Evolutionary conservation across 257 asterid genomes (phyloP), one percentile per base, ranked within the genome.

Genomic region (Vinca minor): DNA sequence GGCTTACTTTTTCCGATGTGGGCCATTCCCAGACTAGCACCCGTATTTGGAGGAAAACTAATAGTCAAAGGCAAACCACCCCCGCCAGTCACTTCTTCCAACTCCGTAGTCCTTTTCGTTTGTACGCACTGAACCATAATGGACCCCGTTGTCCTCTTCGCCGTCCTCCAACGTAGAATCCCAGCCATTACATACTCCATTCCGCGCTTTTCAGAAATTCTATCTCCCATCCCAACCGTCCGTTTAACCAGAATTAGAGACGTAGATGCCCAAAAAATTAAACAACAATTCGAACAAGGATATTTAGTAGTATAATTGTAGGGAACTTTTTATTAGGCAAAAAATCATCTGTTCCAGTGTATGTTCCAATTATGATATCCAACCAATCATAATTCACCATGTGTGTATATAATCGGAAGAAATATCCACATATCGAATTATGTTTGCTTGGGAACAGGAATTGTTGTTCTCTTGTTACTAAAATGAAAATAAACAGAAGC

Each of bases 181-280:
- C 96, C 97, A 0, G 95, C 97, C 3, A 91, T 87, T 11, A 91
- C 97, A 0, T 91, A 91, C 76, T 85, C 96, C 46, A 56, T 91
- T 18, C 85, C 96, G 0, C 85, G 95, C 0, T 42, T 91, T 1
- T 81, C 95, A 0, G 97, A 91, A 64, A 81, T 91, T 53, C 58
- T 91, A 20, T 88, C 96, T 2, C 97, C 96, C 1, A 91, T 91
- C 69, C 97, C 96, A 7, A 87, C 96, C 3, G 90, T 91, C 55
- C 89, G 97, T 0, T 62, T 91, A 10, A 91, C 96, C 0, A 68
- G 96, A 53, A 77, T 77, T 28, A 54, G 94, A 23, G 87, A 91
- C 52, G 73, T 87, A 3, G 97, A 91, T 13, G 88, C 91, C 0
- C 75, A 60, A 13, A 84, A 74, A 36, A 91, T 91, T 72, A 84